Evolutionary conservation across 176 grass and related monocot genomes (phyloP).

Genomic region (Typha latifolia): DNA sequence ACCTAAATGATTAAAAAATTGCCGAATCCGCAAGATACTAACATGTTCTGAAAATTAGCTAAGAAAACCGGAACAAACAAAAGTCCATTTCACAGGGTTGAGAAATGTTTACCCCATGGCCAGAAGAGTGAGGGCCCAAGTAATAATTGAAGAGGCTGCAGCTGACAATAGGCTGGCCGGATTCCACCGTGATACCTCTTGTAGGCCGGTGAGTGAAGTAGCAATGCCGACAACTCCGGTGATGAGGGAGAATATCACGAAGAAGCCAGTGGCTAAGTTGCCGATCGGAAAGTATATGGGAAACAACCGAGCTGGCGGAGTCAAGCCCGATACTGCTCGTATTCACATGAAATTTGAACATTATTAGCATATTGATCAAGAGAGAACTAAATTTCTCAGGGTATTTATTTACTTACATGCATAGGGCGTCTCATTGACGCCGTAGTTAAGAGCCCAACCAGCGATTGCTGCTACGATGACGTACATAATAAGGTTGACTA

Average conservation of each 20-base stretch:
- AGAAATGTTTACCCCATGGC: conserved; percentile 61
- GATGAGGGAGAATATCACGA: conserved; percentile 77
- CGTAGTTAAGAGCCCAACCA: conserved; percentile 87
- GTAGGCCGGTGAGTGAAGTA: conserved; percentile 72
- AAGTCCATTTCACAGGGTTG: background rate
- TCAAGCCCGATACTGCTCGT: conserved; percentile 31
- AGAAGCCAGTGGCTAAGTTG: conserved; percentile 89
- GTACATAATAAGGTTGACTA: conserved; percentile 91
- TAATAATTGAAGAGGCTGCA: conserved; percentile 38
- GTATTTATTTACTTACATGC: conserved; percentile 15
- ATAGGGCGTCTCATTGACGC: conserved; percentile 55
- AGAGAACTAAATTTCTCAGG: background rate
- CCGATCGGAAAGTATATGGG: conserved; percentile 97
- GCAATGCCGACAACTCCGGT: conserved; percentile 55
- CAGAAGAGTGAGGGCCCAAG: conserved; percentile 78
- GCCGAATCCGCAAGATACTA: too few species aligned
- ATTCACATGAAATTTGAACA: background rate
- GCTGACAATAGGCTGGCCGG: conserved; percentile 61
- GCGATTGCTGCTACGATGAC: conserved; percentile 49
- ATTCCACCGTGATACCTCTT: conserved; percentile 31
- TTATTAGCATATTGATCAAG: background rate
- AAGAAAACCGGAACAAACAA: too few species aligned
- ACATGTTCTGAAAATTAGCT: too few species aligned
- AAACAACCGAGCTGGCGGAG: conserved; percentile 55
- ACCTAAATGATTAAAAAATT: too few species aligned